phyloP scores from a whole-genome alignment of 192 early-diverging fungal genomes.

The Umbelopsis isabellina region DNA sequence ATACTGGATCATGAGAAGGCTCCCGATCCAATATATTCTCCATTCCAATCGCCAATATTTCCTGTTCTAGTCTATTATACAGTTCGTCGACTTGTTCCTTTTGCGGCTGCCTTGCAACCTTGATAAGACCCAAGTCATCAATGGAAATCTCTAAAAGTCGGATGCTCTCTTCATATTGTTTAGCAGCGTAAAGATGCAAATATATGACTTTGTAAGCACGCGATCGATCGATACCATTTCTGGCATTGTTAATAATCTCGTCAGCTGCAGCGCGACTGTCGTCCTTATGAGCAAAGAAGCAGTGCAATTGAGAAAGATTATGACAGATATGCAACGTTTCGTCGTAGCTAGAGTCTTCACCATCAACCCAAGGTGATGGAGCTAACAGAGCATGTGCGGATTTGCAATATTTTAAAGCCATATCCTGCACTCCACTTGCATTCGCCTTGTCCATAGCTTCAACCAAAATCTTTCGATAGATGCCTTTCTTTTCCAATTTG shows the following conservation, averaged over 20 bases:
- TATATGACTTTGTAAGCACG: conserved; percentile 37
- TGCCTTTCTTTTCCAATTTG: conserved; percentile 24
- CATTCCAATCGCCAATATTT: conserved; percentile 26
- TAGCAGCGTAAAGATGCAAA: conserved; percentile 23
- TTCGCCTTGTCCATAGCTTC: conserved; percentile 35
- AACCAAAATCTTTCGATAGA: conserved; percentile 24
- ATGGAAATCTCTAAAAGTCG: conserved; percentile 30
- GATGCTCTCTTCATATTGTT: conserved; percentile 19
- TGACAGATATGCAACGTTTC: conserved; percentile 39
- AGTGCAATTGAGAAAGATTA: conserved; percentile 32
- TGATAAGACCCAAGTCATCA: conserved; percentile 29
- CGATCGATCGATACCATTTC: conserved; percentile 30
- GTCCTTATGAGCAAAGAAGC: conserved; percentile 30
- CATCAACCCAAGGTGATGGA: conserved; percentile 28
- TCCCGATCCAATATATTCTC: conserved; percentile 27
- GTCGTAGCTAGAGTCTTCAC: conserved; percentile 27
- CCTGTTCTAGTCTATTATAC: conserved; percentile 20
- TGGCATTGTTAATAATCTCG: conserved; percentile 27
- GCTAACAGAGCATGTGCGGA: conserved; percentile 22
- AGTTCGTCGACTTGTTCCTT: conserved; percentile 4
- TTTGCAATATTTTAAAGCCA: conserved; percentile 33
- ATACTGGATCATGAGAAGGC: conserved; percentile 20
- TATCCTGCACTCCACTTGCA: conserved; percentile 28
- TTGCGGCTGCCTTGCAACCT: conserved; percentile 18
- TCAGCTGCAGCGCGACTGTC: conserved; percentile 22